phyloP scores from a whole-genome alignment of 495 filamentous ascomycete species.

The Xylaria sp. region DNA sequence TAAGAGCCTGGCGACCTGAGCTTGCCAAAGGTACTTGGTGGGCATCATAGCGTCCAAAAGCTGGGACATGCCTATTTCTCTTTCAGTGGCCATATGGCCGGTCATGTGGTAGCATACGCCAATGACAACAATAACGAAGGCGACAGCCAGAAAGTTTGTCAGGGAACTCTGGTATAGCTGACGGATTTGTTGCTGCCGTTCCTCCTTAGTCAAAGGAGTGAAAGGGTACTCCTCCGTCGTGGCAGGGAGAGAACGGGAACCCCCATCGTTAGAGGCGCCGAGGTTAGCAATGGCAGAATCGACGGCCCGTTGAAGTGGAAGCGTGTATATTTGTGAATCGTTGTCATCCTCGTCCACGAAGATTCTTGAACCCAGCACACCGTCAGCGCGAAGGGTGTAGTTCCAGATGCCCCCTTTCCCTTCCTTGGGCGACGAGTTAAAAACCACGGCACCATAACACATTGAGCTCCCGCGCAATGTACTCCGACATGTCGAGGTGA shows the following conservation, averaged over 20 bases:
- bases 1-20: constrained; percentile 69
- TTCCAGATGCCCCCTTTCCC: constrained; percentile 75
- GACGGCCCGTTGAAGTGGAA: constrained; percentile 79
- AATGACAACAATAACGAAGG: constrained; percentile 72
- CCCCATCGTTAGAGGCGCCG: constrained; percentile 36
- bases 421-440: constrained; percentile 73
- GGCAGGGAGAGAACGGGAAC: constrained; percentile 46
- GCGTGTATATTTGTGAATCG: constrained; percentile 72
- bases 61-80: constrained; percentile 80
- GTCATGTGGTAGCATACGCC: constrained; percentile 78
- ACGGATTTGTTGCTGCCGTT: constrained; percentile 67
- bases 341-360: constrained; percentile 65
- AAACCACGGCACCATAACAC: constrained; percentile 80
- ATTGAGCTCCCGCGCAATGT: constrained; percentile 71
- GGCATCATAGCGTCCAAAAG: constrained; percentile 85
- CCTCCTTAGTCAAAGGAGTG: constrained; percentile 69
- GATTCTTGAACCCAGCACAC: constrained; percentile 62
- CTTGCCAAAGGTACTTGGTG: constrained; percentile 67
- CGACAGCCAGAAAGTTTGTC: constrained; percentile 70
- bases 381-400: constrained; percentile 80
- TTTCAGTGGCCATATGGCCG: constrained; percentile 76
- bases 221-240: constrained; percentile 72
- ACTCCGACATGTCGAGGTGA: constrained; percentile 68
- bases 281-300: constrained; percentile 71
- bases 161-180: constrained; percentile 71